phyloP scores from a whole-genome alignment of 495 filamentous ascomycete genomes.

The Annulohypoxylon bovei region DNA sequence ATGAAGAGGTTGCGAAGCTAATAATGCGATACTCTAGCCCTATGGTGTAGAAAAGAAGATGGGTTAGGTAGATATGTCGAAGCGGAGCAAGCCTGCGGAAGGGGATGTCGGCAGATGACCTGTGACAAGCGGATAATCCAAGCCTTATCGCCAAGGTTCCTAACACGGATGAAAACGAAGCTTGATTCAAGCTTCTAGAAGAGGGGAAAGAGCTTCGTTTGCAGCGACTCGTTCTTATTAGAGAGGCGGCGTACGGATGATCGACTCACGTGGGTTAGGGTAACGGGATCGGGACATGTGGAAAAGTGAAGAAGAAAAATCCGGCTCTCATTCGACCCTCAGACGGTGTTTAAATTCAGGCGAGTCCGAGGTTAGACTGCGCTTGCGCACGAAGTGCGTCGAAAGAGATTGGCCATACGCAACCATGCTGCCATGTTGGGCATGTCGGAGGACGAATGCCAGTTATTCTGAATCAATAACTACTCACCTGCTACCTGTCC shows the following conservation, averaged over 20 bases:
- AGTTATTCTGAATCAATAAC: neutral
- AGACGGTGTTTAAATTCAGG: neutral
- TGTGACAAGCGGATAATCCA: constrained; percentile 39
- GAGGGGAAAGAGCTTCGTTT: constrained; percentile 32
- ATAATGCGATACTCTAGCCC: constrained; percentile 10
- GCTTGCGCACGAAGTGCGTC: constrained; percentile 5
- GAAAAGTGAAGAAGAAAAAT: constrained; percentile 1
- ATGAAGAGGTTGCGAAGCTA: constrained; percentile 10
- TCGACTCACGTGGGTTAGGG: constrained; percentile 36
- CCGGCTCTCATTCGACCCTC: constrained; percentile 11
- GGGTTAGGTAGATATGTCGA: constrained; percentile 20
- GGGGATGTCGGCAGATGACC: constrained; percentile 33
- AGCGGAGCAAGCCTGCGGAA: constrained; percentile 28
- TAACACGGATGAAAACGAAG: constrained; percentile 29
- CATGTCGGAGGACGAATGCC: neutral
- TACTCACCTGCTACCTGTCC: neutral
- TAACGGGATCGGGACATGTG: constrained; percentile 9
- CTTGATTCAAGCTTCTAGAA: constrained; percentile 33
- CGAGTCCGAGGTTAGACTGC: neutral
- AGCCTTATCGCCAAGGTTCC: constrained; percentile 41
- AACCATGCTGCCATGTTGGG: neutral
- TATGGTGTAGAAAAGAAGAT: constrained; percentile 6
- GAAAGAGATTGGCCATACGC: neutral
- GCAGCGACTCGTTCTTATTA: neutral
- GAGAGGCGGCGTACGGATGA: constrained; percentile 13